Conservation (phyloP, 306 rosid species). For the Dalbergia oliveri region DNA sequence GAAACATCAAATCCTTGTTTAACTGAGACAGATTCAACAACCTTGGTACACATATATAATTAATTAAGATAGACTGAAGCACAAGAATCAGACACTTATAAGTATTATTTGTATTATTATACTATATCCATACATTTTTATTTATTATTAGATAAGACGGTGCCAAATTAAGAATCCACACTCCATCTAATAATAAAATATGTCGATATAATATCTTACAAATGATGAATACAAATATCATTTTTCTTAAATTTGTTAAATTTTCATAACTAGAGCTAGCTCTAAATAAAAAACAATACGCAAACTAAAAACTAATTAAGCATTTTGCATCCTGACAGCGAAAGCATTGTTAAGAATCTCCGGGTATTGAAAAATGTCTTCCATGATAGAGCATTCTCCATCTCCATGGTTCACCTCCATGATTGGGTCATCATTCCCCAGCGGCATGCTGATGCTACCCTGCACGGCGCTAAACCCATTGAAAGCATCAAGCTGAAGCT, state of each 20-base stretch:
- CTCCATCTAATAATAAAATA: no score
- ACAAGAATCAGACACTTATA: neutral
- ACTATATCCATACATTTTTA: no score
- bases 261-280: neutral
- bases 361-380: conserved; percentile 63
- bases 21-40: conserved; percentile 20
- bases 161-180: no score
- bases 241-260: neutral
- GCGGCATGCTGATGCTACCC: conserved; percentile 1
- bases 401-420: conserved; percentile 46
- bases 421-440: conserved; percentile 43
- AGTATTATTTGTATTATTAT: no score
- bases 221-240: no score
- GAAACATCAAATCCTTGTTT: neutral
- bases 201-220: no score
- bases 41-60: neutral
- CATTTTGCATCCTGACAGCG: conserved; percentile 66
- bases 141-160: no score
- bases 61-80: neutral
- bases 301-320: conserved; percentile 33
- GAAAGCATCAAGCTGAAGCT: conserved; percentile 36
- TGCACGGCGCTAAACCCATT: conserved; percentile 31
- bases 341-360: conserved; percentile 57
- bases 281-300: neutral
- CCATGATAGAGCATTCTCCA: conserved; percentile 40